A percentile compares a stretch with the other conserved stretches of the same genome.
Evolutionary conservation across 768 basidiomycete species (phyloP).

Genomic region (Cubamyces lactineus): DNA sequence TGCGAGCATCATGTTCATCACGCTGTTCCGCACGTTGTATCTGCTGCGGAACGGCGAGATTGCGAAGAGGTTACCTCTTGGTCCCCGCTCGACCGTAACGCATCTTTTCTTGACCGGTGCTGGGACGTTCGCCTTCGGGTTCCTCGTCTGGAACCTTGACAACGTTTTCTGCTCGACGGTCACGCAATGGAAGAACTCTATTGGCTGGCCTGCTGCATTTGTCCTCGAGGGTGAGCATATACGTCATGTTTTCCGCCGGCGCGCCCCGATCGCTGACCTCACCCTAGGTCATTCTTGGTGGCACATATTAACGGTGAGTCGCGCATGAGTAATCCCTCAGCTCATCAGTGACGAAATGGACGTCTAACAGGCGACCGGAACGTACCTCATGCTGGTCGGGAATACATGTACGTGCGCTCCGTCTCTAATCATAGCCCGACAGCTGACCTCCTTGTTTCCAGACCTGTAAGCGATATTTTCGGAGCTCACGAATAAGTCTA

Average conservation of each 20-base stretch:
- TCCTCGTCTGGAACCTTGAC: slow-evolving; percentile 80
- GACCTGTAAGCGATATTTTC: slow-evolving; percentile 27
- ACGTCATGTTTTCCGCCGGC: background rate
- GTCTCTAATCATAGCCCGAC: background rate
- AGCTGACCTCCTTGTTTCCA: slow-evolving; percentile 14
- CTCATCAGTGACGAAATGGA: slow-evolving; percentile 1
- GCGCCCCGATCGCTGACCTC: slow-evolving; percentile 1
- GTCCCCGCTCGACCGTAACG: slow-evolving; percentile 45
- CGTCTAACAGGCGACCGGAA: slow-evolving; percentile 31
- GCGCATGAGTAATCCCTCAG: background rate
- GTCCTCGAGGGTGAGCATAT: slow-evolving; percentile 57
- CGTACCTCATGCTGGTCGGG: slow-evolving; percentile 39
- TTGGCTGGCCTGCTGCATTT: slow-evolving; percentile 72
- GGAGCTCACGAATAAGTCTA: background rate
- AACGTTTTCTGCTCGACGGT: slow-evolving; percentile 70
- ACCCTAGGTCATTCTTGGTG: slow-evolving; percentile 70
- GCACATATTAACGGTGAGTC: slow-evolving; percentile 65
- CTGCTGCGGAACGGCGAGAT: slow-evolving; percentile 51
- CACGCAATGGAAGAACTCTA: slow-evolving; percentile 54
- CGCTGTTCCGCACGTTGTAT: slow-evolving; percentile 51
- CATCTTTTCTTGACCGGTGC: slow-evolving; percentile 57
- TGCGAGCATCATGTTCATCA: slow-evolving; percentile 55
- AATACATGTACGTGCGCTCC: slow-evolving; percentile 35
- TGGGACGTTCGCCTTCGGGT: slow-evolving; percentile 61
- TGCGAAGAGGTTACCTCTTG: slow-evolving; percentile 44